A percentile compares a stretch with the other conserved stretches of the same genome.
Evolutionary conservation across 495 filamentous ascomycete genomes (phyloP).

Genomic region (Aspergillus sclerotiicarbonarius): DNA sequence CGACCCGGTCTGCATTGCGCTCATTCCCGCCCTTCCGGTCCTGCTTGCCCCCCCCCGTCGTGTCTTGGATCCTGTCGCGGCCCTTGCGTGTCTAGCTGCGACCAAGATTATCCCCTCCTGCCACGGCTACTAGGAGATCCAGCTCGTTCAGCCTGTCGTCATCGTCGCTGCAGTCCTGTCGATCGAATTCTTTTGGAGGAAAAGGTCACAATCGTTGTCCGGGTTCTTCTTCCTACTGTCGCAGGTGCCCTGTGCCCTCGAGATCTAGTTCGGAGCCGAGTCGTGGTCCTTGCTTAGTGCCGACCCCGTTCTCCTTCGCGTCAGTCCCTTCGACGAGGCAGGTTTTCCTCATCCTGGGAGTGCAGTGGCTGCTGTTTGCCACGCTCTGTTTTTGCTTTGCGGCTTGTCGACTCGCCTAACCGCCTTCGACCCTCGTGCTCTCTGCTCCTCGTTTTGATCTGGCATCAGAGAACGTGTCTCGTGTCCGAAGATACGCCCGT

Average conservation of each 20-base stretch:
- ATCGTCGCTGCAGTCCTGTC: constrained; percentile 9
- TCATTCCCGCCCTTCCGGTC: constrained; percentile 22
- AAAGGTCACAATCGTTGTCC: constrained; percentile 13
- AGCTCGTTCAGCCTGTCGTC: constrained; percentile 11
- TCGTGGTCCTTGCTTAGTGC: constrained; percentile 34
- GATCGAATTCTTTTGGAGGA: constrained; percentile 8
- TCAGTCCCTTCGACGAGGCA: constrained; percentile 7
- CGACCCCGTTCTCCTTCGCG: constrained; percentile 7
- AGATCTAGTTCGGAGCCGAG: constrained; percentile 1
- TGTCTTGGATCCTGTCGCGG: constrained; percentile 18
- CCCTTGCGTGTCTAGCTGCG: constrained; percentile 35
- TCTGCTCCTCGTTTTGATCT: constrained; percentile 18
- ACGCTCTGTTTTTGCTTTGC: constrained; percentile 10
- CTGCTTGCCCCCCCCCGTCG: constrained; percentile 2
- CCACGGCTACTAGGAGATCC: neutral
- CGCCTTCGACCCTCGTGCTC: constrained; percentile 9
- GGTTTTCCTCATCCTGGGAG: neutral
- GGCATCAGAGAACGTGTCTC: constrained; percentile 15
- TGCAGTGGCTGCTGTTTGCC: constrained; percentile 5
- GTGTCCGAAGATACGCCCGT: neutral
- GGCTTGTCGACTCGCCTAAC: constrained; percentile 10
- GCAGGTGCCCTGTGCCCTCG: neutral
- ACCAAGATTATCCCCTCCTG: constrained; percentile 8
- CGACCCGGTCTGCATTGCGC: constrained; percentile 4
- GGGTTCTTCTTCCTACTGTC: constrained; percentile 1